Evolutionary conservation across 345 rosid genomes (phyloP).

Genomic region (Citrus inodora): DNA sequence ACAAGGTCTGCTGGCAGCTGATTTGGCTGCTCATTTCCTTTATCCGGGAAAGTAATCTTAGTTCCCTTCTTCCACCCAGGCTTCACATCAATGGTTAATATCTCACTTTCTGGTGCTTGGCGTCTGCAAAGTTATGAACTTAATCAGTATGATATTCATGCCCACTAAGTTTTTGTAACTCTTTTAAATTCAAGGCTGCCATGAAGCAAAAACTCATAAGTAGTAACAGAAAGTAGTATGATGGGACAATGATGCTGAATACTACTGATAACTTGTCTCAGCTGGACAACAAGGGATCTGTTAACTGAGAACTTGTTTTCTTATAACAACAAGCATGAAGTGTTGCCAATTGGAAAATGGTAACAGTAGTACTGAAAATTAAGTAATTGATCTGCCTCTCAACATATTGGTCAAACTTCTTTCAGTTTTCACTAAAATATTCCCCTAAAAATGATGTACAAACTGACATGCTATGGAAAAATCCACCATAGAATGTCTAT

Average conservation of each 20-base stretch:
- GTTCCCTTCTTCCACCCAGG: conserved; percentile 99
- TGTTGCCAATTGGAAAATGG: not conserved
- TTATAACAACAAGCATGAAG: not conserved
- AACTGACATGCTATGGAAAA: not conserved
- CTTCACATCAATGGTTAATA: conserved; percentile 79
- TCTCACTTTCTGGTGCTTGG: conserved; percentile 76
- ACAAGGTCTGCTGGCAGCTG: conserved; percentile 92
- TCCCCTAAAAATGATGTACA: not conserved
- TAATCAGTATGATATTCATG: not conserved
- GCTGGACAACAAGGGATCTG: not conserved
- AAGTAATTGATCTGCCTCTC: not conserved
- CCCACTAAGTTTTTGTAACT: not conserved
- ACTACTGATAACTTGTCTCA: not conserved
- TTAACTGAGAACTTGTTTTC: not conserved
- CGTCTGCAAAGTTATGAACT: conserved; percentile 38
- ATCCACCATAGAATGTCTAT: not conserved
- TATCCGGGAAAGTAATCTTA: conserved; percentile 85
- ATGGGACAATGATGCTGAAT: not conserved
- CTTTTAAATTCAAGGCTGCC: not conserved
- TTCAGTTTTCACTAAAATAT: not conserved
- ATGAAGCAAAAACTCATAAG: not conserved
- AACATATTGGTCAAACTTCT: not conserved
- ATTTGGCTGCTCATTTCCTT: conserved; percentile 87
- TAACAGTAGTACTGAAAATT: not conserved
- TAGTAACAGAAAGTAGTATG: not conserved